phyloP scores from a whole-genome alignment of 768 basidiomycete genomes.

The Suillus sp. region DNA sequence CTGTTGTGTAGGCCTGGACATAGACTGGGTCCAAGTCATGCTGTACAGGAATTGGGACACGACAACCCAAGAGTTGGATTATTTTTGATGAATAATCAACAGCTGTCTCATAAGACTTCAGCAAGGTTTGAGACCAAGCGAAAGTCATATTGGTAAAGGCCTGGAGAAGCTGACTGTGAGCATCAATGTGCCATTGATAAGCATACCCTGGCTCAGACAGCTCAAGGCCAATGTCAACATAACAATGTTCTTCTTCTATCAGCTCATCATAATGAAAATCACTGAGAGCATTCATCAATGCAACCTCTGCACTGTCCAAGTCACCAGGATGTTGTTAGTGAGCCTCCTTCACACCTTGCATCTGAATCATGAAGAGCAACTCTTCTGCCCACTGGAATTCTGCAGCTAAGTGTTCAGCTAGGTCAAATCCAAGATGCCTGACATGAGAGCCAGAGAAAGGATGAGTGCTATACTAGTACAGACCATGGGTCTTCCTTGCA shows the following conservation, averaged over 20 bases:
- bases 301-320: not conserved
- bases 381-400: not conserved
- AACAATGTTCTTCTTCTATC: not conserved
- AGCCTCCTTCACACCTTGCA: constrained; percentile 6
- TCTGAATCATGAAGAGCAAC: constrained; percentile 1
- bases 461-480: not conserved
- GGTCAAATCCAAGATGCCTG: not conserved
- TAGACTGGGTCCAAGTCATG: constrained; percentile 20
- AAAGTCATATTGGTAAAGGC: fast-evolving
- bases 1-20: constrained; percentile 37
- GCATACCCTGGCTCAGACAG: not conserved
- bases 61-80: constrained; percentile 33
- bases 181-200: constrained; percentile 6
- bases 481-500: not conserved
- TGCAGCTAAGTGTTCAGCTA: fast-evolving
- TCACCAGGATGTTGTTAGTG: constrained; percentile 1
- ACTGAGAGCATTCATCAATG: not conserved
- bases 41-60: constrained; percentile 25
- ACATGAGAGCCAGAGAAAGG: not conserved
- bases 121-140: constrained; percentile 21
- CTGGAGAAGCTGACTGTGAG: not conserved
- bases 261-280: not conserved
- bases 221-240: constrained; percentile 6
- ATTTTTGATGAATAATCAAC: constrained; percentile 34
- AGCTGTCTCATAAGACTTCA: constrained; percentile 24